Evolutionary conservation across 768 basidiomycete species (phyloP), one percentile per base, ranked within the genome.

Genomic region (Boletus tylopilopsis): DNA sequence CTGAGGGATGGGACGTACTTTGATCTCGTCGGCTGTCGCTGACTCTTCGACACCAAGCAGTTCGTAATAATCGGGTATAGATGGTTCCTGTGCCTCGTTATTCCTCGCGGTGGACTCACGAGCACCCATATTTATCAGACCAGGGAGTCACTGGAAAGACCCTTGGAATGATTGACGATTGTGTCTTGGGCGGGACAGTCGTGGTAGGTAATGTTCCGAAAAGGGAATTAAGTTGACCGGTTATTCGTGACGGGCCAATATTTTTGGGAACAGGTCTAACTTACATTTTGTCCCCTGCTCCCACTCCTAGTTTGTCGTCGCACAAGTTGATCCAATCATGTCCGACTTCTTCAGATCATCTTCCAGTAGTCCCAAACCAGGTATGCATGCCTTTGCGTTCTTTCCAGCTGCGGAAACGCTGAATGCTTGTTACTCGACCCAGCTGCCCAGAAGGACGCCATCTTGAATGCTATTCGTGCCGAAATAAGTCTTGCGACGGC

Each of bases 1-100:
- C 11, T 30, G 29, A 34, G 11, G 13, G 35, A 19, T 25, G 25
- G 40, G 30, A 53, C 61, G 10, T 16, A 82, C 94, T 78, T 86
- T 94, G 71, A 97, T 95, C 65, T 97, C 94, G 36, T 94, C 92
- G 18, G 77, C 68, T 2, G 85, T 86, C 2, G 93, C 94, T 49
- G 82, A 78, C 61, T 94, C 92, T 33, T 84, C 81, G 1, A 96
- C 78, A 36, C 83, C 82, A 4, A 96, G 73, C 15, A 95, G 76
- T 45, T 85, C 73, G 64, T 96, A 96, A 66, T 94, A 95, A 63
- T 94, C 86, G 16, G 76, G 66, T 8, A 66, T 58, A 6, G 67
- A 61, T 22, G 53, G 57, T 1, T 62, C 66, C 2, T 60, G 55
- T 4, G 54, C 52, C 29, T 55, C 58, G 21, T 64, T 50, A 11